Base-by-base conservation (phyloP, 371 early-diverging fungal species). In the Chytridium lagenaria region DNA sequence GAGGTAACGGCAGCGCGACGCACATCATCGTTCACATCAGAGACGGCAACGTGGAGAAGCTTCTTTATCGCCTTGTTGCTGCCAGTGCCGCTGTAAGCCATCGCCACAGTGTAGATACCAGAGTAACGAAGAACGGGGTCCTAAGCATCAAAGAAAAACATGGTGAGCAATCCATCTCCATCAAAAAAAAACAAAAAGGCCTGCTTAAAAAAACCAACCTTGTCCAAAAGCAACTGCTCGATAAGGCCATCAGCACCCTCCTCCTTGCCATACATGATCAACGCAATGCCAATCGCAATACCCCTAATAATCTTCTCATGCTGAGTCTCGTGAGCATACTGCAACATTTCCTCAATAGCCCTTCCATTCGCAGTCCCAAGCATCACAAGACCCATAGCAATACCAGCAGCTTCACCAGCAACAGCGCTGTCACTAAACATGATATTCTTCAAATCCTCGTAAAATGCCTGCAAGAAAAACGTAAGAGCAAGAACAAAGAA, bases 271-370 rank as follows among this genome's bases (percentile, higher is more conserved):
- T 94, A 98, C 95, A 97, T 94, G 63, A 98, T 92, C 69, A 99
- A 79, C 0, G 98, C 89, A 52, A 99, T 91, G 70, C 98, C 98
- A 40, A 97, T 86, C 3, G 96, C 94, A 66, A 98, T 84, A 65
- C 98, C 95, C 67, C 98, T 93, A 71, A 98, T 96, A 74, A 98
- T 96, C 89, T 98, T 96, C 79, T 99, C 96, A 82, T 99, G 99
- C 81, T 94, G 95, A 2, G 98, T 99, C 71, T 97, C 98, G 76
- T 92, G 93, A 2, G 97, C 97, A 80, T 96, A 96, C 73, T 91
- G 92, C 39, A 97, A 85, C 94, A 99, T 94, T 74, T 97, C 98
- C 26, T 93, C 94, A 65, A 99, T 77, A 1, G 92, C 93, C 70
- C 89, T 86, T 37, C 87, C 82, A 19, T 92, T 89, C n/a, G 88